These are phyloP conservation scores for Kwoniella shandongensis DNA, from an alignment of 768 basidiomycete species.

Conservation along the genomic window DNA sequence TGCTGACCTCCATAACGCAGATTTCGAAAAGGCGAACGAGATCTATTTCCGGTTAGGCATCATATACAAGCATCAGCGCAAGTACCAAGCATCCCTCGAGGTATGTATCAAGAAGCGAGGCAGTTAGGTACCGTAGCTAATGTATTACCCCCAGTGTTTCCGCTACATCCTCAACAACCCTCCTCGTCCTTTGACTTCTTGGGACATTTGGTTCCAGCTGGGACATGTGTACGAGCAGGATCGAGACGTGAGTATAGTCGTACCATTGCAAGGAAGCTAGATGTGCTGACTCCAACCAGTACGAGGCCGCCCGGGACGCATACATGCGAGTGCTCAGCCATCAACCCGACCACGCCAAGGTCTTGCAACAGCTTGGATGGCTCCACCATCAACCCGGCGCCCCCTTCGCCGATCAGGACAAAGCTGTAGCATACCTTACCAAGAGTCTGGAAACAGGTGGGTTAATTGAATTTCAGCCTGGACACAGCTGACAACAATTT, in stretches of 20 bases:
- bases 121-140: background rate
- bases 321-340: slow-evolving; percentile 93
- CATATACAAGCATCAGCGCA: slow-evolving; percentile 98
- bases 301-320: slow-evolving; percentile 84
- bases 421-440: slow-evolving; percentile 88
- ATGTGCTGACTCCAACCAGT: slow-evolving; percentile 57
- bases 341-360: slow-evolving; percentile 92
- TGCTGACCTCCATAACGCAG: slow-evolving; percentile 53
- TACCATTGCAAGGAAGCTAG: slow-evolving; percentile 11
- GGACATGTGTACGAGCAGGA: slow-evolving; percentile 98
- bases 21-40: slow-evolving; percentile 98
- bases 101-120: slow-evolving; percentile 45
- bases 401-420: slow-evolving; percentile 91
- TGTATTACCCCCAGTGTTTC: slow-evolving; percentile 63
- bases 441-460: slow-evolving; percentile 91
- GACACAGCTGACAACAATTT: background rate
- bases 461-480: slow-evolving; percentile 43
- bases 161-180: slow-evolving; percentile 94
- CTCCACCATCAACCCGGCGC: slow-evolving; percentile 94
- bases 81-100: slow-evolving; percentile 79
- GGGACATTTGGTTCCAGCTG: slow-evolving; percentile 99
- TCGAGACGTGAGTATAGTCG: slow-evolving; percentile 69
- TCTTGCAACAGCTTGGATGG: slow-evolving; percentile 96
- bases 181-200: slow-evolving; percentile 89
- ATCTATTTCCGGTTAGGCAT: slow-evolving; percentile 97